Conservation (phyloP, 306 rosid species). For the Prunus davidiana region DNA sequence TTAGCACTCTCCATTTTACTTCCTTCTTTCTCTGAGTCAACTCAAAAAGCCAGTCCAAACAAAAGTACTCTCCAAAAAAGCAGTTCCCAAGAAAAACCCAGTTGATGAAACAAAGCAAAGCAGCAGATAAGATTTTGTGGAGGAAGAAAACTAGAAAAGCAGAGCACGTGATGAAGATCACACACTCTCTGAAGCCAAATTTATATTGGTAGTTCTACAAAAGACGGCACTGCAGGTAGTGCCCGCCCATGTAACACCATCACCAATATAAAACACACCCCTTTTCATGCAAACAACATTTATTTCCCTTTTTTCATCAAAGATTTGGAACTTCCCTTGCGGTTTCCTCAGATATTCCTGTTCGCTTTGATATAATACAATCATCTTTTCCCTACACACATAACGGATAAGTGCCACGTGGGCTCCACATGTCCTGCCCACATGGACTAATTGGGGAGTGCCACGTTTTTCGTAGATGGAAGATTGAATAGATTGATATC, state of each 20-base stretch:
- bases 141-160: constrained; percentile 9
- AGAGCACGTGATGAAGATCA: constrained; percentile 14
- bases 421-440: constrained; percentile 8
- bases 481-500: neutral
- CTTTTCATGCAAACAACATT: constrained; percentile 2
- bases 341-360: neutral
- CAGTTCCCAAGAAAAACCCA: constrained; percentile 9
- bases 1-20: neutral
- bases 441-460: constrained; percentile 11
- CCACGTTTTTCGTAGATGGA: constrained; percentile 17
- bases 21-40: neutral
- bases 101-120: constrained; percentile 4
- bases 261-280: neutral
- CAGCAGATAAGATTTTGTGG: constrained; percentile 1
- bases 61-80: neutral
- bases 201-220: constrained; percentile 8
- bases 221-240: constrained; percentile 21
- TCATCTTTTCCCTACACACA: constrained; percentile 12
- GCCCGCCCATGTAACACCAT: constrained; percentile 40
- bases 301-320: neutral
- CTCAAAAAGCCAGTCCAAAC: constrained; percentile 9
- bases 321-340: constrained; percentile 5
- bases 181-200: constrained; percentile 6
- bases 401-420: constrained; percentile 36
- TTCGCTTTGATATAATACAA: neutral